These are phyloP conservation scores for Trichoderma orchidacearum DNA, from an alignment of 495 filamentous ascomycete genomes.

Conservation along the genomic window DNA sequence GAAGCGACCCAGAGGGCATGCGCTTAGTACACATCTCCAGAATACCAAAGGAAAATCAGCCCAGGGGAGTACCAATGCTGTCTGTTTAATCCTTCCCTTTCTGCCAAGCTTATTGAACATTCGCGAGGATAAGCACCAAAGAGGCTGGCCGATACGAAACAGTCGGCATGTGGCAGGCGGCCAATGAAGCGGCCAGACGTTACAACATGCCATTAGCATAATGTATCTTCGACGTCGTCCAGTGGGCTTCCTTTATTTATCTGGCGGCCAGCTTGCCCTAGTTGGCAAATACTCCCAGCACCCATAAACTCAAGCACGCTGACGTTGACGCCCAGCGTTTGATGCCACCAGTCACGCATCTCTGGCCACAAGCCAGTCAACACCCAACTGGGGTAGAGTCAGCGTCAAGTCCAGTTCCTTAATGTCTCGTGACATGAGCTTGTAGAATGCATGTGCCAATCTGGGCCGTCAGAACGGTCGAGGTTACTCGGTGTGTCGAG, in stretches of 20 bases:
- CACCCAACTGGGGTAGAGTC: conserved; percentile 16
- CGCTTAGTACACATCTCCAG: too few species aligned
- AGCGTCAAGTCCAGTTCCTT: conserved; percentile 14
- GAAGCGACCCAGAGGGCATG: too few species aligned
- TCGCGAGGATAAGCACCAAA: too few species aligned
- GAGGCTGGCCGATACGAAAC: too few species aligned
- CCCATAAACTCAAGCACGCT: conserved; percentile 26
- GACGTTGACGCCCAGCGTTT: conserved; percentile 13
- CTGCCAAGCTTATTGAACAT: too few species aligned
- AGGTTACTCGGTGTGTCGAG: conserved; percentile 10
- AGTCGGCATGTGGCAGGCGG: not conserved
- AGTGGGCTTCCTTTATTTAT: not conserved
- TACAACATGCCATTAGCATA: too few species aligned
- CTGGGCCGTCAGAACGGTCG: conserved; percentile 13
- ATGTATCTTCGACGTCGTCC: not conserved
- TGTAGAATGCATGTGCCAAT: conserved; percentile 18
- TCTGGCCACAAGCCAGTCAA: conserved; percentile 27
- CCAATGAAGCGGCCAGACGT: not conserved
- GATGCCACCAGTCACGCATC: conserved; percentile 18
- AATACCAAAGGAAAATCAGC: too few species aligned
- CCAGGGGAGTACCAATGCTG: too few species aligned
- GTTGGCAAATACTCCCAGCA: conserved; percentile 6
- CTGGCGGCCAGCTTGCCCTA: not conserved
- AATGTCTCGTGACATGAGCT: conserved; percentile 6
- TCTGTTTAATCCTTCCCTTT: too few species aligned